A percentile compares a stretch with the other conserved stretches of the same genome.
Conservation (phyloP, 345 rosid species). For the Litchi chinensis region DNA sequence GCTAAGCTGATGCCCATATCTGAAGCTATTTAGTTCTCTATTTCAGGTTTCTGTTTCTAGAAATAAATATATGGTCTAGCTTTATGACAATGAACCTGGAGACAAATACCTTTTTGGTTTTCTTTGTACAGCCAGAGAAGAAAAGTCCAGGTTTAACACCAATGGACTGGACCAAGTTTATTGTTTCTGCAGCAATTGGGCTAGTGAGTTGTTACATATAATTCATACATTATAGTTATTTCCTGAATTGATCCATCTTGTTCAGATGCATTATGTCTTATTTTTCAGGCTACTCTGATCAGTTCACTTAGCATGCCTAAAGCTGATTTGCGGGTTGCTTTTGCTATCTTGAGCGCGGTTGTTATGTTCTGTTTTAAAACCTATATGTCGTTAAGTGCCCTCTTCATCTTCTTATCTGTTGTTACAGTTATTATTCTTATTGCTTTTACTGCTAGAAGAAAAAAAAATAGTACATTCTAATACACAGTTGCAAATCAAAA, state of each 20-base stretch:
- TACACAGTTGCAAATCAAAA: no score
- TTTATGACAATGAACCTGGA: neutral
- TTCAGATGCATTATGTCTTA: neutral
- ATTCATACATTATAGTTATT: neutral
- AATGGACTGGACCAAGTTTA: constrained; percentile 86
- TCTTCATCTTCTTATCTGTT: neutral
- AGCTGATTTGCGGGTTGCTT: constrained; percentile 65
- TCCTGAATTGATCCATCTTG: neutral
- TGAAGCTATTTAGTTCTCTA: neutral
- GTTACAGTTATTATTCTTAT: neutral
- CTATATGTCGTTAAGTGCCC: constrained; percentile 57
- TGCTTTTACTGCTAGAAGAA: no score
- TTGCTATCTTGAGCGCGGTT: constrained; percentile 61
- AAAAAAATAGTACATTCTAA: no score
- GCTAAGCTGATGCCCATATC: neutral
- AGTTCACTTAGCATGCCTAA: constrained; percentile 51
- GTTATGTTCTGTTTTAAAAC: constrained; percentile 70
- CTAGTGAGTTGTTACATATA: constrained; percentile 41
- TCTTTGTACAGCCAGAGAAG: constrained; percentile 76
- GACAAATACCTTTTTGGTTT: neutral
- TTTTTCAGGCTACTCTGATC: constrained; percentile 51
- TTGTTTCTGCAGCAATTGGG: constrained; percentile 73
- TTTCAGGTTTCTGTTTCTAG: neutral
- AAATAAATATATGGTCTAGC: neutral
- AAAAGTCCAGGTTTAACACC: constrained; percentile 84